A percentile compares a stretch with the other conserved stretches of the same genome.
Conservation (phyloP, 805 yeast genomes). For the Pichia ethanolica region DNA sequence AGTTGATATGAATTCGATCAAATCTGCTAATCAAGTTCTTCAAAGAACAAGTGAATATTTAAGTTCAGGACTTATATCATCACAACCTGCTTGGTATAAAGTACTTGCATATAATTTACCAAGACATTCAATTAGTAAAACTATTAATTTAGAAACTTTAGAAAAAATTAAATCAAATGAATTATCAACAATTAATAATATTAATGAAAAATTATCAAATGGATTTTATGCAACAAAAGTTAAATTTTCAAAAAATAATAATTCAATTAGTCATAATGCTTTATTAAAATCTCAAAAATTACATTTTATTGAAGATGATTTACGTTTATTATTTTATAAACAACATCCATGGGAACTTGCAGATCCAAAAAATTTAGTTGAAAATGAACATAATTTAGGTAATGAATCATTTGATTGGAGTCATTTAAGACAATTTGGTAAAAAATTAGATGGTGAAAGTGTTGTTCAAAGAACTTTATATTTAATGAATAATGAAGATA, state of each 20-base stretch:
- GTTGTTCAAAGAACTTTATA: constrained; percentile 71
- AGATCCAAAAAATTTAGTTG: constrained; percentile 77
- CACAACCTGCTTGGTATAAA: constrained; percentile 84
- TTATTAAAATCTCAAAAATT: constrained; percentile 48
- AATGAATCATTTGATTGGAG: constrained; percentile 62
- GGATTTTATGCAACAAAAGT: constrained; percentile 41
- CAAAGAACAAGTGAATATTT: constrained; percentile 76
- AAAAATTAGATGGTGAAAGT: constrained; percentile 82
- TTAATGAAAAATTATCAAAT: constrained; percentile 4
- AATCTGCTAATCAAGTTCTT: constrained; percentile 66
- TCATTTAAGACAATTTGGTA: constrained; percentile 59
- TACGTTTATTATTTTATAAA: constrained; percentile 73
- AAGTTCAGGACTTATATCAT: constrained; percentile 56
- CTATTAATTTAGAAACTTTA: constrained; percentile 27
- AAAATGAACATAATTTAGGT: constrained; percentile 56
- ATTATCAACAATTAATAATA: constrained; percentile 15
- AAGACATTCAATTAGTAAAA: constrained; percentile 47
- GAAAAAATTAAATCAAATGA: constrained; percentile 18
- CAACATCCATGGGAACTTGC: constrained; percentile 99
- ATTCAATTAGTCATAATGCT: constrained; percentile 17
- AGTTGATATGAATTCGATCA: constrained; percentile 58
- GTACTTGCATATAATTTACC: constrained; percentile 85
- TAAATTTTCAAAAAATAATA: constrained; percentile 29
- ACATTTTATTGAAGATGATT: constrained; percentile 64
- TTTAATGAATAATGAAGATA: constrained; percentile 33